phyloP scores from a whole-genome alignment of 257 asterid species.

The Solanum ossicruentum region DNA sequence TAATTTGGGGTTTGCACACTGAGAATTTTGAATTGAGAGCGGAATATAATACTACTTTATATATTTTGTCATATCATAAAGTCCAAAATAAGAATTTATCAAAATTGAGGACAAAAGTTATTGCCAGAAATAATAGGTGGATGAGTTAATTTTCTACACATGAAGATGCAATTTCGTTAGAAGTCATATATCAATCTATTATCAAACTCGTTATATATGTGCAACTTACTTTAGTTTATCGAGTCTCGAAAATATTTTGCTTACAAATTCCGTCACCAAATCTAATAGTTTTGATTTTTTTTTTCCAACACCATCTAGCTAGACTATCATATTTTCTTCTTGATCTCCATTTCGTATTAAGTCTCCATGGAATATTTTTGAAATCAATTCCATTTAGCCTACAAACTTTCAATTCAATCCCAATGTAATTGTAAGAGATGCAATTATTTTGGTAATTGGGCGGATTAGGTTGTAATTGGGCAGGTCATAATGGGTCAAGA shows the following conservation, averaged over 20 bases:
- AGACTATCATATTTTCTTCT: constrained; percentile 3
- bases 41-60: neutral
- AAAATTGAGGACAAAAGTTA: neutral
- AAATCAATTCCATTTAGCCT: neutral
- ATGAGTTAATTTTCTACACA: neutral
- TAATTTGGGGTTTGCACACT: too few relatives aligned
- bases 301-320: neutral
- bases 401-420: too few relatives aligned
- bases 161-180: constrained; percentile 26
- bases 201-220: constrained; percentile 25
- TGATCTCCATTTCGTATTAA: constrained; percentile 10
- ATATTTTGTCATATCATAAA: neutral
- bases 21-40: too few relatives aligned
- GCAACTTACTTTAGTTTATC: neutral
- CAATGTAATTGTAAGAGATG: neutral
- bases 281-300: neutral
- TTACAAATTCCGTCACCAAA: neutral
- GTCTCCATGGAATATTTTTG: neutral
- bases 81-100: neutral
- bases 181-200: constrained; percentile 41
- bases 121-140: neutral
- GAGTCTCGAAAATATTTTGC: neutral
- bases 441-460: neutral
- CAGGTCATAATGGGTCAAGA: too few relatives aligned
- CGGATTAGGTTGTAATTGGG: too few relatives aligned